Evolutionary conservation across 2,329 filamentous ascomycete species (phyloP).

Genomic region (Myriosclerotinia scirpicola): DNA sequence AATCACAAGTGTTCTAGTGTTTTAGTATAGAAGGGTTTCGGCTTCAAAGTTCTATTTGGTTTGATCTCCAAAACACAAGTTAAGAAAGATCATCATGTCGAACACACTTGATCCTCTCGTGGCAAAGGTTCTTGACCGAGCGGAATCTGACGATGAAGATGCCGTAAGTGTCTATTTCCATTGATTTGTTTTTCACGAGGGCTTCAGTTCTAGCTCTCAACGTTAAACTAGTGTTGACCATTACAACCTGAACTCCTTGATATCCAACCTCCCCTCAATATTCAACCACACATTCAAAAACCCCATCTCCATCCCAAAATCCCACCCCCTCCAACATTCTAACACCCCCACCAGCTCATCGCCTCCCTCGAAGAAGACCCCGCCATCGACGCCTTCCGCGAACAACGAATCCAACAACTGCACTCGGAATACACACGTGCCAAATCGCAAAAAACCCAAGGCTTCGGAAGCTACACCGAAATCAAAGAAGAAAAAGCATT

Average conservation of each 20-base stretch:
- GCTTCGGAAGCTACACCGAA: constrained; percentile 54
- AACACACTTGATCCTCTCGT: constrained; percentile 49
- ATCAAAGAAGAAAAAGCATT: constrained; percentile 58
- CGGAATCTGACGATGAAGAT: constrained; percentile 55
- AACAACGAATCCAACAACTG: constrained; percentile 57
- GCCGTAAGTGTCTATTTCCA: constrained; percentile 37
- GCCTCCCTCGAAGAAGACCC: constrained; percentile 54
- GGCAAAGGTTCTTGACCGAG: constrained; percentile 48
- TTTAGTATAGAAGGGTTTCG: not conserved
- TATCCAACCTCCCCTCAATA: not conserved
- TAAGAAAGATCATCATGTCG: constrained; percentile 7
- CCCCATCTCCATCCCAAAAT: not conserved
- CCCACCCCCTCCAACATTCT: not conserved
- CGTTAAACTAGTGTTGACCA: not conserved
- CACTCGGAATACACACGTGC: constrained; percentile 55
- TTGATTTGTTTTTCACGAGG: not conserved
- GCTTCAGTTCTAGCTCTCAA: not conserved
- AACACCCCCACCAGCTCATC: constrained; percentile 50
- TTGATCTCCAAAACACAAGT: not conserved
- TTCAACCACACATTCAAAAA: not conserved
- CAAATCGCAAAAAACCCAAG: constrained; percentile 50
- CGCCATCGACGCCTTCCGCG: constrained; percentile 54
- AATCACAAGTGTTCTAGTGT: not conserved
- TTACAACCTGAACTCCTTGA: not conserved
- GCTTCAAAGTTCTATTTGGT: not conserved